These are phyloP conservation scores for Sanghuangporus sanghuang DNA, from an alignment of 1,284 basidiomycete species.

Conservation along the genomic window DNA sequence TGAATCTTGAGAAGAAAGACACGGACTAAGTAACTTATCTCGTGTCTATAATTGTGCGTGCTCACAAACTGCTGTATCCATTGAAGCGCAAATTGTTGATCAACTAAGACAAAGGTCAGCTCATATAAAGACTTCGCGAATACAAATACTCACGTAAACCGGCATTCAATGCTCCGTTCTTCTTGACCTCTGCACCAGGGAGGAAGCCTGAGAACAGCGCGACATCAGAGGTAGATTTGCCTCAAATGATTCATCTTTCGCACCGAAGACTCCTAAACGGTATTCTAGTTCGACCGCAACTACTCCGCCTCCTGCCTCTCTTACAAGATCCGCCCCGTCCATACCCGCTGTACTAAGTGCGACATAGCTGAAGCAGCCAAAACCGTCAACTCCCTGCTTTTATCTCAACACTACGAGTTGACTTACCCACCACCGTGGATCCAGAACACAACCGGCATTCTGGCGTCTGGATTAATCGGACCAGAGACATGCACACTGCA, in stretches of 20 bases:
- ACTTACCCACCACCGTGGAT: conserved; percentile 32
- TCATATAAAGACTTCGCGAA: not conserved
- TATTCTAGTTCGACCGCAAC: conserved; percentile 18
- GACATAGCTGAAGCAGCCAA: not conserved
- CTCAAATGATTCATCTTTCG: not conserved
- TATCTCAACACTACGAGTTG: not conserved
- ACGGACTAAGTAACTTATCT: not conserved
- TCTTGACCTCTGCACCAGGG: conserved; percentile 24
- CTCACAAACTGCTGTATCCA: conserved; percentile 30
- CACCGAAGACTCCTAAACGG: conserved; percentile 18
- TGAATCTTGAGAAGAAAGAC: conserved; percentile 19
- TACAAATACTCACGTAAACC: conserved; percentile 22
- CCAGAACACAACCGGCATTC: conserved; percentile 30
- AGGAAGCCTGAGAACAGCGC: conserved; percentile 23
- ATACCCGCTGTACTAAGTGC: conserved; percentile 8
- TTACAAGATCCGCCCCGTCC: conserved; percentile 12
- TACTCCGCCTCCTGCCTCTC: conserved; percentile 13
- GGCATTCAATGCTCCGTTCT: conserved; percentile 26
- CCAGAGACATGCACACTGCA: conserved; percentile 27
- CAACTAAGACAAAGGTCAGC: conserved; percentile 21
- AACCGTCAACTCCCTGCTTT: not conserved
- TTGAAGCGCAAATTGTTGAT: conserved; percentile 28
- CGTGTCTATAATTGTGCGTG: not conserved
- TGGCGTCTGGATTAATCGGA: conserved; percentile 14
- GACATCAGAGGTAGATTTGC: not conserved